phyloP scores from a whole-genome alignment of 345 rosid species.

The Populus nigra region DNA sequence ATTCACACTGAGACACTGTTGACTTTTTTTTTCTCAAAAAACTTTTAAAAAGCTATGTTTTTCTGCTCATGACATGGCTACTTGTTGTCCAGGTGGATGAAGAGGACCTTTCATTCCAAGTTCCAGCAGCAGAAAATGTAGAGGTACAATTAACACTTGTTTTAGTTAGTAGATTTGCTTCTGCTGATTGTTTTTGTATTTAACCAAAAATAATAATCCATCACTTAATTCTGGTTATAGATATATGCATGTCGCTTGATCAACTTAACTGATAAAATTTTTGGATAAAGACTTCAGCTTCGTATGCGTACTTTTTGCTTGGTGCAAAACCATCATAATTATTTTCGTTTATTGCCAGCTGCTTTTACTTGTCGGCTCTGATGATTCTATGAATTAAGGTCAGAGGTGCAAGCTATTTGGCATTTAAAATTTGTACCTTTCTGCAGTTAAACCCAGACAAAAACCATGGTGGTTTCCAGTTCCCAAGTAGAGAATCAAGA shows the following conservation, averaged over 20 bases:
- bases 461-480: slow-evolving; percentile 44
- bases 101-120: slow-evolving; percentile 42
- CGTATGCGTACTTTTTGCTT: neutral
- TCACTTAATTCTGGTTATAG: neutral
- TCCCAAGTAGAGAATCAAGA: slow-evolving; percentile 42
- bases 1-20: neutral
- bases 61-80: slow-evolving; percentile 8
- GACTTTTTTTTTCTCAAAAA: neutral
- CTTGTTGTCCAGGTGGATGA: slow-evolving; percentile 63
- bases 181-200: neutral
- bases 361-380: neutral
- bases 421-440: slow-evolving; percentile 4
- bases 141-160: slow-evolving; percentile 42
- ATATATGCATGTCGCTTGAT: neutral
- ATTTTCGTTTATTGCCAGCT: neutral
- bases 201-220: neutral
- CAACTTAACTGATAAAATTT: neutral
- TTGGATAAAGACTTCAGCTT: neutral
- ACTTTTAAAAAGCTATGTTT: neutral
- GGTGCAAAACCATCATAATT: neutral
- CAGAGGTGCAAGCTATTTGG: neutral
- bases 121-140: slow-evolving; percentile 39
- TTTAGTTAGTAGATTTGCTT: neutral
- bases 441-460: slow-evolving; percentile 52
- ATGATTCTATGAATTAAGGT: neutral